Conservation (phyloP, 2,329 filamentous ascomycete species). For the Knufia fluminis region DNA sequence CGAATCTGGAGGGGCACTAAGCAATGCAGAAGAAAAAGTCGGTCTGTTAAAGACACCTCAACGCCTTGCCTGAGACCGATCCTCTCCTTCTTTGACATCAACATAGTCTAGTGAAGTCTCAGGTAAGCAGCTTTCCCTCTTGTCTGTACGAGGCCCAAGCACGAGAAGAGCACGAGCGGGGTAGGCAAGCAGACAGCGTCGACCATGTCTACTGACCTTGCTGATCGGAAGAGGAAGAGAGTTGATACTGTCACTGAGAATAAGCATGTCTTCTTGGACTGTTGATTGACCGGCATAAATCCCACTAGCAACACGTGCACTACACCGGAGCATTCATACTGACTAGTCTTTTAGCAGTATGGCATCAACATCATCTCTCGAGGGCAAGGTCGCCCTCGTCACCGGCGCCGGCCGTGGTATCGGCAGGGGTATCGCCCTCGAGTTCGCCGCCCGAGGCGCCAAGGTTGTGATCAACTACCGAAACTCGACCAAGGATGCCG, state of each 20-base stretch:
- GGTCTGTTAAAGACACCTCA: conserved; percentile 9
- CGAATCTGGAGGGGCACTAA: conserved; percentile 7
- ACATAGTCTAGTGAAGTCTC: conserved; percentile 2
- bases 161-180: not conserved
- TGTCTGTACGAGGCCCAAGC: not conserved
- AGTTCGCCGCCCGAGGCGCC: conserved; percentile 29
- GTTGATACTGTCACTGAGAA: conserved; percentile 6
- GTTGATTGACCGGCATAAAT: not conserved
- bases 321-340: too few species aligned
- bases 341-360: not conserved
- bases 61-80: conserved; percentile 9
- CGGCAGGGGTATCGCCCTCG: conserved; percentile 28
- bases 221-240: conserved; percentile 8
- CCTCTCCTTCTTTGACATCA: not conserved
- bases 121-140: conserved; percentile 5
- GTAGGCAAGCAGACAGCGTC: not conserved
- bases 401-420: conserved; percentile 31
- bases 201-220: conserved; percentile 5
- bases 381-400: conserved; percentile 32
- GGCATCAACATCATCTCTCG: conserved; percentile 15
- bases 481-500: conserved; percentile 33
- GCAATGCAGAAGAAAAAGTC: conserved; percentile 5
- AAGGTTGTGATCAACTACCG: conserved; percentile 37
- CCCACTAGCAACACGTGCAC: too few species aligned
- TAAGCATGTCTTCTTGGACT: conserved; percentile 5